Base-by-base conservation (phyloP, 2,329 filamentous ascomycete genomes). In the Phialocephala sp. region DNA sequence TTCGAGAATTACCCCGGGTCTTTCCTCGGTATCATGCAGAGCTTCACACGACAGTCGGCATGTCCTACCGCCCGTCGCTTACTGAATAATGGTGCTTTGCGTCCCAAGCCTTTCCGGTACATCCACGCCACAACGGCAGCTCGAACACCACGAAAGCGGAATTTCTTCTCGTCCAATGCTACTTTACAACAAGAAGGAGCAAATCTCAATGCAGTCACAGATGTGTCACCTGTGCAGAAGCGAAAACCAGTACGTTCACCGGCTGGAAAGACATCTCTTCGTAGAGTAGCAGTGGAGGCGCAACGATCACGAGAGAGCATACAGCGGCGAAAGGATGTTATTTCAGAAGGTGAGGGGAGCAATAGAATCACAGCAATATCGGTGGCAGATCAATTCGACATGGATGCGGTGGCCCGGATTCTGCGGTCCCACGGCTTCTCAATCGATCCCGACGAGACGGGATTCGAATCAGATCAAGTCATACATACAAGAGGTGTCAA, bases 261-360 rank as follows among this genome's bases (percentile, higher is more conserved):
- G 3, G 81, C 83, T 27, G 80, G 87, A 54, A 91, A 93, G 71
- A 91, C 89, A 68, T 95, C 92, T 1, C 82, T 97, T 37, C 88
- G 94, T 63, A 87, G 93, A 65, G 93, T 97, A 14, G 93, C 94
- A 37, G 91, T 93, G 20, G 93, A 95, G 73, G 93, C 94, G 20
- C 93, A 97, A 80, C 86, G 69, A 79, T 88, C 68, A 72, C 78
- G 60, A 83, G 82, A 72, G 78, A 81, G 59, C 75, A 58, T 71
- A 61, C 50, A 71, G 47, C 66, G 66, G 4, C 59, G 59, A 36
- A 71, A 71, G 36, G 68, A 69, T 50, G 58, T 58, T 32, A 58
- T 66, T 8, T 65, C 66, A 60, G 69, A 79, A 77, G 66, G 79
- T 74, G 69, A 84, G 77, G 71, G 73, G 64, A 71, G 64, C 24